Base-by-base conservation (phyloP, 495 filamentous ascomycete genomes). In the Aspergillus hancockii region DNA sequence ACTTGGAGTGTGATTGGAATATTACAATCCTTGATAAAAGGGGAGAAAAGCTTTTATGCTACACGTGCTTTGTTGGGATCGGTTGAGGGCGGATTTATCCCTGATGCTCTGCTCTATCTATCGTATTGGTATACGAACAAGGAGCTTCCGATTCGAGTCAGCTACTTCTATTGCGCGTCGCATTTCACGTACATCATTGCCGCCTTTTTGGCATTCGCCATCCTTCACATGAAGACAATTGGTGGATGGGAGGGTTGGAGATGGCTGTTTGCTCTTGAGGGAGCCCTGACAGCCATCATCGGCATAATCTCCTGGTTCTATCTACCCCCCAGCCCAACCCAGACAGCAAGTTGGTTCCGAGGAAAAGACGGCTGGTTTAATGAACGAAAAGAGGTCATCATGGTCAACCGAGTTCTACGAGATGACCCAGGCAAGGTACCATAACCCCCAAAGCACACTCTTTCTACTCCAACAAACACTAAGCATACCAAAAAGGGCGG, bases 1-100 rank as follows among this genome's bases (percentile, higher is more conserved):
- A 73, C 81, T 0, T 91, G 88, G 86, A 85, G 81, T 52, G 54
- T 89, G 4, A 82, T 90, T 19, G 85, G 85, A 2, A 68, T 71
- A 32, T 72, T 68, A 14, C 87, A 90, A 64, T 81, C 84, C 7
- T 78, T 79, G 47, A 61, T 91, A n/a, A 77, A 57, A 10, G 83
- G 86, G 0, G 71, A 80, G 14, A 63, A 71, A 0, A 83, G 83
- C 0, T 91, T 89, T 64, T 81, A 83, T 36, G 70, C 78, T 19
- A 47, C 32, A 14, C 57, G 65, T 9, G 59, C 60, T 10, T 52
- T 68, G 3, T 60, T 68, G 23, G 66, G 59, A 6, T 23, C 59
- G 16, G 30, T 63, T 21, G 62, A 68, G 50, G 66, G 66, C 14
- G 66, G 61, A 7, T 68, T 66, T 18, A 66, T 68, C 25, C 66